phyloP scores from a whole-genome alignment of 441 rosid genomes.

The Aleurites moluccanus region DNA sequence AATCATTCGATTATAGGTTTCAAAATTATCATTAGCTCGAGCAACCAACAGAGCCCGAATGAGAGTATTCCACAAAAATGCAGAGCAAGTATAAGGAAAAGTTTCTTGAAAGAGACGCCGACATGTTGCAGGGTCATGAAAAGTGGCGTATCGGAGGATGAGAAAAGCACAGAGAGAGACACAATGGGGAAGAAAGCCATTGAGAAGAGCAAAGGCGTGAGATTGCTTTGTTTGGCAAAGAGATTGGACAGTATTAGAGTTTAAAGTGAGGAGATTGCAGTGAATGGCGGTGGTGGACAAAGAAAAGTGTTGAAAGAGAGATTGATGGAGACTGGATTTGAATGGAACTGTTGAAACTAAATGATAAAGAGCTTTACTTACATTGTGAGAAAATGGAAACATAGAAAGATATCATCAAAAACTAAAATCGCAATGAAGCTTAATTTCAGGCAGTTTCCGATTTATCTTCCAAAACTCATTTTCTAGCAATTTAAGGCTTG shows the following conservation, averaged over 20 bases:
- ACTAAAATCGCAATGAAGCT: no score
- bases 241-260: conserved; percentile 14
- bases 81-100: conserved; percentile 34
- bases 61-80: conserved; percentile 60
- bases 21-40: conserved; percentile 35
- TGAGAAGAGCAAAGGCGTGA: conserved; percentile 44
- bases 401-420: background rate
- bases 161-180: conserved; percentile 53
- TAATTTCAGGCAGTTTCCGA: background rate
- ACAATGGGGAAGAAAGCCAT: conserved; percentile 42
- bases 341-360: background rate
- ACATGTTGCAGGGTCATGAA: conserved; percentile 22
- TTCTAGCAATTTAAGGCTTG: no score
- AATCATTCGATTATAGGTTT: conserved; percentile 50
- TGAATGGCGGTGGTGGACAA: background rate
- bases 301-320: conserved; percentile 9
- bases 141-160: conserved; percentile 51
- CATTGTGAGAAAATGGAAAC: conserved; percentile 13
- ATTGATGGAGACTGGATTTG: background rate
- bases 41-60: conserved; percentile 44
- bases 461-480: no score
- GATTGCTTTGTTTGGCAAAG: conserved; percentile 43
- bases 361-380: conserved; percentile 8
- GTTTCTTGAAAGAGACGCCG: conserved; percentile 40
- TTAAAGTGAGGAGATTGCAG: no score